phyloP scores from a whole-genome alignment of 208 protist genomes.

The Trypanosoma mega region DNA sequence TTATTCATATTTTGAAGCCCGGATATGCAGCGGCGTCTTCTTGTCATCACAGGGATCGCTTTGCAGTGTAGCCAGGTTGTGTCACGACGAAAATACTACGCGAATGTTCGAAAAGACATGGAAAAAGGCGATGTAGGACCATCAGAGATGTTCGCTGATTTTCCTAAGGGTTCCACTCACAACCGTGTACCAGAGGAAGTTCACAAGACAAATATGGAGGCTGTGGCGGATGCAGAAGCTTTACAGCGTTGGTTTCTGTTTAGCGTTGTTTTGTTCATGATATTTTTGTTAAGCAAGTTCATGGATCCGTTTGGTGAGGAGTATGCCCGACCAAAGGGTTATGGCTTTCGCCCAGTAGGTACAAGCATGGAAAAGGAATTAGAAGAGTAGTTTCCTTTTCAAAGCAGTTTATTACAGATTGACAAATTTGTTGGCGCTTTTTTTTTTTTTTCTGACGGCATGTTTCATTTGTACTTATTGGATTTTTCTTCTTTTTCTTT shows the following conservation, averaged over 20 bases:
- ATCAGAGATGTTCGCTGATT: conserved; percentile 58
- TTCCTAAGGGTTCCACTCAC: conserved; percentile 41
- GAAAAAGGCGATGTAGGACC: conserved; percentile 52
- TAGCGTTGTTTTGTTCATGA: conserved; percentile 12
- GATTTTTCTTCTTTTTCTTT: too few species aligned
- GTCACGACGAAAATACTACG: conserved; percentile 51
- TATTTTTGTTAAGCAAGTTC: conserved; percentile 16
- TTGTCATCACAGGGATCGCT: neutral
- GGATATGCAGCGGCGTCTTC: conserved; percentile 2
- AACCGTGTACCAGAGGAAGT: conserved; percentile 53
- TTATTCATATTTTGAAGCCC: neutral
- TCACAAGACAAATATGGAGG: conserved; percentile 37
- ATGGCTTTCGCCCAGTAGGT: conserved; percentile 2
- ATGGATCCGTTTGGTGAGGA: conserved; percentile 46
- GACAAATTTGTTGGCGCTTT: too few species aligned
- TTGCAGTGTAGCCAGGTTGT: neutral
- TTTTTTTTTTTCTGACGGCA: conserved; percentile 27
- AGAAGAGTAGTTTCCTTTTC: too few species aligned
- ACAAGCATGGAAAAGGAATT: neutral
- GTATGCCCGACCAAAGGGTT: conserved; percentile 46
- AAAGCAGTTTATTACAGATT: too few species aligned
- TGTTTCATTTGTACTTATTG: too few species aligned
- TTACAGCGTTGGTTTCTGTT: conserved; percentile 41
- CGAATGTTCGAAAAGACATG: conserved; percentile 52
- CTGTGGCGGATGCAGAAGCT: conserved; percentile 40